Base-by-base conservation (phyloP, 164 flowering plant genomes). In the Cinnamomum micranthum region DNA sequence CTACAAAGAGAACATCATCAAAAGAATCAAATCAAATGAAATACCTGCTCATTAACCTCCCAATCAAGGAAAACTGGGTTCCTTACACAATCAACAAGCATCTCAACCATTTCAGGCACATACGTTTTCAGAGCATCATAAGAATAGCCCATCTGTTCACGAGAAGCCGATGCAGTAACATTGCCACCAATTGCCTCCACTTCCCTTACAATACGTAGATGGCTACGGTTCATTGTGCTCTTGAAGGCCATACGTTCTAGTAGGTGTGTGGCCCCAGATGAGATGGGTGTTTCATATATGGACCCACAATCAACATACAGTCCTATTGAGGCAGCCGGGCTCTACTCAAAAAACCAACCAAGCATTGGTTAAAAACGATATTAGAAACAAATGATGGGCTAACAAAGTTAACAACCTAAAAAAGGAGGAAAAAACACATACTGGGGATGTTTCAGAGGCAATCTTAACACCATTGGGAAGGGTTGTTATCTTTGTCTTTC, bases 211-310 rank as follows among this genome's bases (percentile, higher is more conserved):
- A 91, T 67, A 1, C 97, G 92, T 70, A 92, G 80, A 82, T 95
- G 91, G 77, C 97, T 94, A 25, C 95, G 74, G 75, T 94, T 94
- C 63, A 72, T 73, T 50, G 98, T 92, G 79, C 86, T 88, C 77
- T 91, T 92, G 75, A 94, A 94, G 17, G 98, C 98, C 98, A 94
- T 93, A 2, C 89, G 87, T 74, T 93, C 97, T 74, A 93, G 80
- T 33, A 95, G 81, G 75, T 95, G 95, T 25, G 96, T 80, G 70
- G 85, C 89, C 7, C 99, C 99, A 78, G 47, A 80, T 64, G 89
- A 71, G 19, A 0, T 50, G 33, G 94, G 95, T 33, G 85, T 84
- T 82, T 94, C 97, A 81, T 92, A 87, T 3, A 90, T 81, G 62
- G 98, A 93, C 68, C 99, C 99, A 86, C 86, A 87, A 66, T 91